phyloP scores from a whole-genome alignment of 805 yeast genomes.

The Wickerhamomyces chambardii region DNA sequence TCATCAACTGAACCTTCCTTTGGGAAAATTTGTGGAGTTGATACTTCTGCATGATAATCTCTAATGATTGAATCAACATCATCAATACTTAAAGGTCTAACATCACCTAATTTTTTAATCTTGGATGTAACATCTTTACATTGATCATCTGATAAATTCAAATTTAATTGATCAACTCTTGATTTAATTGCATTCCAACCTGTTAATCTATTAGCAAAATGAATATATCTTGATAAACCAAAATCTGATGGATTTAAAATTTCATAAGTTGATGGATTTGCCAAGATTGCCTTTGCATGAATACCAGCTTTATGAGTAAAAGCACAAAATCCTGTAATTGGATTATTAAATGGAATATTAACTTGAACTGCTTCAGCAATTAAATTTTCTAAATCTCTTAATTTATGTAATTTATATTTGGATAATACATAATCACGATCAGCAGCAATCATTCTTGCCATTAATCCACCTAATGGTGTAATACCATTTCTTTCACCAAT shows the following conservation, averaged over 20 bases:
- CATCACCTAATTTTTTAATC: constrained; percentile 92
- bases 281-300: constrained; percentile 97
- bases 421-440: constrained; percentile 92
- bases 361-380: constrained; percentile 98
- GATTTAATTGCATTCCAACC: constrained; percentile 99
- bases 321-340: constrained; percentile 98
- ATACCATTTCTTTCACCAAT: constrained; percentile 99
- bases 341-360: constrained; percentile 96
- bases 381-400: constrained; percentile 89
- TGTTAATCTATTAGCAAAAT: constrained; percentile 94
- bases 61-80: constrained; percentile 96
- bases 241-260: constrained; percentile 91
- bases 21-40: constrained; percentile 40
- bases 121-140: constrained; percentile 90
- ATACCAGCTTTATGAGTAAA: constrained; percentile 99
- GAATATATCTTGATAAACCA: constrained; percentile 93
- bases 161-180: constrained; percentile 94
- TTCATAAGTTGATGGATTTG: constrained; percentile 98
- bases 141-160: constrained; percentile 85
- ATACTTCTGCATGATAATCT: constrained; percentile 76
- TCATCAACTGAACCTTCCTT: constrained; percentile 11
- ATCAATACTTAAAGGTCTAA: constrained; percentile 88
- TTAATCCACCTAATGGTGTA: constrained; percentile 93
- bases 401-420: constrained; percentile 91
- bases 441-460: constrained; percentile 99